A percentile compares a stretch with the other conserved stretches of the same genome.
Conservation (phyloP, 2,329 filamentous ascomycete genomes). For the Venturia effusa region DNA sequence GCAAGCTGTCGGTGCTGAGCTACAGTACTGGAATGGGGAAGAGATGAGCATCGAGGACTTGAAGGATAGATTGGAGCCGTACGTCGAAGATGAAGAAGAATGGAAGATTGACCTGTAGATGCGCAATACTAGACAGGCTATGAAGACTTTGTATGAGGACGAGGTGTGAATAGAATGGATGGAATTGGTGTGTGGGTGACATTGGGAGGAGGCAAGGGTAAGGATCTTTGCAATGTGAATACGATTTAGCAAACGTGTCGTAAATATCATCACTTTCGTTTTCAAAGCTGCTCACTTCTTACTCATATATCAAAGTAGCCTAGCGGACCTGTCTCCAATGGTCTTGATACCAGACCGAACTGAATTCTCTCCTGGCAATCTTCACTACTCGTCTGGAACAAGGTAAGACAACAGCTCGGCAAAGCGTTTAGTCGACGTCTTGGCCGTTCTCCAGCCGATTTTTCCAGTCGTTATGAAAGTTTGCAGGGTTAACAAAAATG, state of each 20-base stretch:
- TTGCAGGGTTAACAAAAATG: conserved; percentile 15
- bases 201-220: background rate
- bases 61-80: conserved; percentile 24
- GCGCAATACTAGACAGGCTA: background rate
- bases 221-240: background rate
- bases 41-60: conserved; percentile 51
- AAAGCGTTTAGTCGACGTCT: background rate
- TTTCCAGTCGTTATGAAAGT: conserved; percentile 22
- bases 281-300: background rate
- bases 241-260: background rate
- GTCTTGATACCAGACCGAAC: background rate
- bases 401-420: background rate
- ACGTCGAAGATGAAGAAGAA: conserved; percentile 4
- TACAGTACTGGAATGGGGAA: conserved; percentile 30
- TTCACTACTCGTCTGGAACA: background rate
- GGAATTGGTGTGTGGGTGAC: background rate
- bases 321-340: background rate
- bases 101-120: conserved; percentile 8
- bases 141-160: background rate
- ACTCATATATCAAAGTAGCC: too few relatives aligned
- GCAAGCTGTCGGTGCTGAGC: conserved; percentile 23
- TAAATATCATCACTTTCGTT: conserved; percentile 5
- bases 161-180: background rate
- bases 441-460: background rate
- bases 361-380: background rate